Conservation (phyloP, 2,329 filamentous ascomycete species). For the Ustulina deusta region DNA sequence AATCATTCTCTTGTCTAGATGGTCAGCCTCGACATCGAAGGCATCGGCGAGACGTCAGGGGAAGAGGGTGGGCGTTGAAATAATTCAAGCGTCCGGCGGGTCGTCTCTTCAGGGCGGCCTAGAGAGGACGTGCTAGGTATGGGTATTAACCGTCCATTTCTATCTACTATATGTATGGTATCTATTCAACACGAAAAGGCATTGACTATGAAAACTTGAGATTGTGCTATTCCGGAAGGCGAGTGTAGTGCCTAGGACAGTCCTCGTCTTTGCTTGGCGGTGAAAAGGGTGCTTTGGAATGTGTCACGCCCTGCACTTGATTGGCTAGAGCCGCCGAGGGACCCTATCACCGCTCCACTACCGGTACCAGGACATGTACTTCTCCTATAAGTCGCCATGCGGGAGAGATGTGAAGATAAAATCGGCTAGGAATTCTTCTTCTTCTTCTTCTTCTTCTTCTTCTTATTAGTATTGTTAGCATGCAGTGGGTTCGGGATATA, state of each 20-base stretch:
- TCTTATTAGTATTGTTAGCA: background rate
- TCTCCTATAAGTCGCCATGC: slow-evolving; percentile 21
- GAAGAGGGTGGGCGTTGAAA: background rate
- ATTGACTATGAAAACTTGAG: background rate
- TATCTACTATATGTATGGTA: too few species aligned
- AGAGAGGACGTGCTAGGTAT: background rate
- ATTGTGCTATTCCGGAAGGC: background rate
- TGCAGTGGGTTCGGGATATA: too few species aligned
- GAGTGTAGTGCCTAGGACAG: background rate
- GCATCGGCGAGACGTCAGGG: too few species aligned
- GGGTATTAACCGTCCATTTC: background rate
- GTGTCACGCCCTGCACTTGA: slow-evolving; percentile 44
- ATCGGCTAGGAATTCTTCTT: background rate
- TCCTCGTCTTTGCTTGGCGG: slow-evolving; percentile 16
- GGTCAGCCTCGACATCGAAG: background rate
- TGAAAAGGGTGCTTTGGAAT: slow-evolving; percentile 1
- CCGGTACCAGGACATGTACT: background rate
- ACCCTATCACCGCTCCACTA: background rate
- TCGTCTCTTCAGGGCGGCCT: too few species aligned
- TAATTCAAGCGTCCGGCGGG: background rate
- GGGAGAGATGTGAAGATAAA: background rate
- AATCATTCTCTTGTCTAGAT: background rate
- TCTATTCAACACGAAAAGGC: background rate
- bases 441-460: background rate
- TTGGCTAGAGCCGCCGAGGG: slow-evolving; percentile 37